Percentiles rank a stretch among this genome's conserved stretches.
phyloP scores from a whole-genome alignment of 169 alveolate species.

The Plasmodium cynomolgi region DNA sequence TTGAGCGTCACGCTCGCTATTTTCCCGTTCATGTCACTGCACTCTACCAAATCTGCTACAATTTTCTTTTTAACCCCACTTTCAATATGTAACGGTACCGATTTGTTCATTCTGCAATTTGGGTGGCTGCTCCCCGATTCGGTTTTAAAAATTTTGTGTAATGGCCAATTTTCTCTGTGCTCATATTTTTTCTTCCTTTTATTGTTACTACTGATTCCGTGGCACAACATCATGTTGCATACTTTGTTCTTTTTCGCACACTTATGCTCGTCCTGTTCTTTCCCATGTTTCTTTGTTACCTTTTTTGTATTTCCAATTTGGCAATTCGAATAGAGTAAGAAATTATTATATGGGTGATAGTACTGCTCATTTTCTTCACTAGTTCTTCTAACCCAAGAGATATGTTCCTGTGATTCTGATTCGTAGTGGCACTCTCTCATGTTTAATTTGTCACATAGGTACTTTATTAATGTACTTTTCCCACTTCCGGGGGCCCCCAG shows the following conservation, averaged over 20 bases:
- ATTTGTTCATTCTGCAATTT: constrained; percentile 7
- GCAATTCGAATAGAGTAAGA: constrained; percentile 44
- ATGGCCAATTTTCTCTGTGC: neutral
- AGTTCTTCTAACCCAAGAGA: constrained; percentile 1
- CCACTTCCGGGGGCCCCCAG: constrained; percentile 73
- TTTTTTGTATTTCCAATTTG: constrained; percentile 58
- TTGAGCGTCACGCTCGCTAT: constrained; percentile 17
- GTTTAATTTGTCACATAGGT: constrained; percentile 65
- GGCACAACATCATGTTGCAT: neutral
- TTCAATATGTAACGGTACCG: neutral
- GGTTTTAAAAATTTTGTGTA: constrained; percentile 8
- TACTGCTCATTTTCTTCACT: constrained; percentile 50
- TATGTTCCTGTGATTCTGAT: constrained; percentile 39
- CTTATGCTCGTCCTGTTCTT: constrained; percentile 2
- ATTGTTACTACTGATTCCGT: neutral
- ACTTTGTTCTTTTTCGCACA: neutral
- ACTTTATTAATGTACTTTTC: constrained; percentile 65
- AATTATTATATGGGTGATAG: constrained; percentile 62
- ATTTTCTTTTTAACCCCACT: neutral
- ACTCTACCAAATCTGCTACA: constrained; percentile 18
- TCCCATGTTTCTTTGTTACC: neutral
- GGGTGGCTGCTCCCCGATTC: neutral
- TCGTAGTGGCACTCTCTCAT: constrained; percentile 65
- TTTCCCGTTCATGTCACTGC: constrained; percentile 9
- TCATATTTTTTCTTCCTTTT: neutral